phyloP scores from a whole-genome alignment of 2,329 filamentous ascomycete species.

The Cadophora luteo-olivacea region DNA sequence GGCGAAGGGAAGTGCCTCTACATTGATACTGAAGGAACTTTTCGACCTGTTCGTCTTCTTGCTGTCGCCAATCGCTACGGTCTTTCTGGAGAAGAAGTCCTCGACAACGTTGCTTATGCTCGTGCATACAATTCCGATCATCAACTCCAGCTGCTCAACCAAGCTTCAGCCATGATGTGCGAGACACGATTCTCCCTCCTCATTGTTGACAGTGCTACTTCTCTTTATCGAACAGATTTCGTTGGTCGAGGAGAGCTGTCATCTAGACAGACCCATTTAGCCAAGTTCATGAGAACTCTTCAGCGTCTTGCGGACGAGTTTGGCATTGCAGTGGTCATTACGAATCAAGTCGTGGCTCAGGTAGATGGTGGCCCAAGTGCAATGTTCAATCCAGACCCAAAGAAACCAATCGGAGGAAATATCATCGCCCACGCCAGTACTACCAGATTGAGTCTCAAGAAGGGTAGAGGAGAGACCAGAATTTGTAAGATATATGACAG shows the following conservation, averaged over 20 bases:
- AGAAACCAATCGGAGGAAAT: slow-evolving; percentile 98
- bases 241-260: slow-evolving; percentile 95
- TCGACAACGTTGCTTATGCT: slow-evolving; percentile 98
- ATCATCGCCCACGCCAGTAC: slow-evolving; percentile 98
- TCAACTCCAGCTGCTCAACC: slow-evolving; percentile 91
- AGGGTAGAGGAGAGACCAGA: slow-evolving; percentile 92
- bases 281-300: slow-evolving; percentile 86
- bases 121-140: slow-evolving; percentile 98
- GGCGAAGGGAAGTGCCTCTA: slow-evolving; percentile 98
- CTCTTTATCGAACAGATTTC: slow-evolving; percentile 95
- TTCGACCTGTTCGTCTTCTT: slow-evolving; percentile 87
- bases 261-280: slow-evolving; percentile 87
- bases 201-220: slow-evolving; percentile 94
- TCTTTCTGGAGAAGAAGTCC: slow-evolving; percentile 92
- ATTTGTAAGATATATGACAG: slow-evolving; percentile 99
- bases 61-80: slow-evolving; percentile 95
- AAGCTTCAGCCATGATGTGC: slow-evolving; percentile 98
- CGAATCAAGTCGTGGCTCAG: slow-evolving; percentile 97
- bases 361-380: slow-evolving; percentile 94
- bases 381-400: slow-evolving; percentile 99
- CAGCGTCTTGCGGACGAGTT: slow-evolving; percentile 84
- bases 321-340: slow-evolving; percentile 97
- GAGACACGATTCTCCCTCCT: slow-evolving; percentile 97
- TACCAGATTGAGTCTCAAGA: slow-evolving; percentile 92
- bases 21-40: slow-evolving; percentile 98